Evolutionary conservation across 1,284 basidiomycete species (phyloP), one percentile per base, ranked within the genome.

Genomic region (Rhodotorula mucilaginosa): DNA sequence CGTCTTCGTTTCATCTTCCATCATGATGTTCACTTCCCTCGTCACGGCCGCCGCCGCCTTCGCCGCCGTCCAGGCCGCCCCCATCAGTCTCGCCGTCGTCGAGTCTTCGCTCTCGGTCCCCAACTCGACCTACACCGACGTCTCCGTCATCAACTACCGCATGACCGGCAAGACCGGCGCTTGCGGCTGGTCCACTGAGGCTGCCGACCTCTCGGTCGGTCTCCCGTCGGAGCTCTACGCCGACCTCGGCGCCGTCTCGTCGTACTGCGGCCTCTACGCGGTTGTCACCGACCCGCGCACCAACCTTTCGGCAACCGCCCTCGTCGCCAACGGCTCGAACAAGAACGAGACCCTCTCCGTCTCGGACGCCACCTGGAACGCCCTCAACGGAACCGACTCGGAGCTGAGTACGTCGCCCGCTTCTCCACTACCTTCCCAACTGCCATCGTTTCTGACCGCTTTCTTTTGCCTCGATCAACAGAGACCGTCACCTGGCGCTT

Each of bases 201-300:
- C 74, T 58, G 31, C 59, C 10, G 70, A 70, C 65, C n/a, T 64
- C 64, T 73, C 75, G 58, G 75, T 71, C 64, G 73, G 73, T 59
- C 73, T 76, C 51, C 75, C 75, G n/a, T 56, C 62, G 68, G 73
- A 74, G 64, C 56, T 64, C 61, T 56, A 76, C 75, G 44, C 56
- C 57, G 67, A 70, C n/a, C 67, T 72, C 65, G 63, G 31, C 34
- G 39, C 65, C 52, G 73, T 72, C 64, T 75, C 73, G n/a, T 49
- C 73, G 49, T 75, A 70, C 75, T 76, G 75, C 60, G 75, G 75
- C 26, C 18, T 61, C 26, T 76, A 66, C 73, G 58, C 75, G 57
- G 73, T 75, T 64, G 57, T 76, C 63, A 39, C 29, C 29, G 65
- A 65, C 68, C 49, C 61, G 29, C 23, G 26, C 23, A 61, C 47